Evolutionary conservation across 306 rosid genomes (phyloP).

Genomic region (Prunus armeniaca): DNA sequence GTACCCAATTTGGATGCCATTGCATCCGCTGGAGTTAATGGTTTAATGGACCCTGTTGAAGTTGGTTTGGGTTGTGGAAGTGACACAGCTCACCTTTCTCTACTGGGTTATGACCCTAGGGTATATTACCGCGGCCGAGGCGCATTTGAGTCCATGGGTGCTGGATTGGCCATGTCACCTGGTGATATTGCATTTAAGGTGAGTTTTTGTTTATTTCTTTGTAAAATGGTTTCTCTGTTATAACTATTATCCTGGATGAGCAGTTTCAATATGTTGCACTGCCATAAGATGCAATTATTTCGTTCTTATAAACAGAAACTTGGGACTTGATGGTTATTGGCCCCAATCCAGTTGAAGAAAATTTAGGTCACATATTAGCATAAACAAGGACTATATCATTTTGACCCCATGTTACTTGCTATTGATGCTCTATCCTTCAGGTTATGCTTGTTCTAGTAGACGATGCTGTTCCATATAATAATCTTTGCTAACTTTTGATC

Average conservation of each 20-base stretch:
- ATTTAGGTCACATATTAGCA: not conserved
- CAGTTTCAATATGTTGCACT: not conserved
- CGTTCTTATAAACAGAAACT: not conserved
- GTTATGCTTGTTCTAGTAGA: not conserved
- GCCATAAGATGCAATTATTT: too few species aligned
- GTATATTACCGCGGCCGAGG: conserved; percentile 93
- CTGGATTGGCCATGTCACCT: conserved; percentile 97
- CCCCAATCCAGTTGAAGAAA: not conserved
- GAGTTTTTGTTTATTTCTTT: conserved; percentile 8
- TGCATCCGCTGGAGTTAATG: conserved; percentile 89
- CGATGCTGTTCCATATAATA: conserved; percentile 7
- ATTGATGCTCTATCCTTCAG: not conserved
- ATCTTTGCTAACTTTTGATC: conserved; percentile 20
- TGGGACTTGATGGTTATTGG: not conserved
- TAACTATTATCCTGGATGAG: not conserved
- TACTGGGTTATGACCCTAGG: conserved; percentile 86
- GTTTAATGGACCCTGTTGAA: conserved; percentile 97
- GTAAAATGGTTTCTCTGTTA: not conserved
- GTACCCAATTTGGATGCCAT: conserved; percentile 76
- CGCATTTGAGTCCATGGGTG: conserved; percentile 98
- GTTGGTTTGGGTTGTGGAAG: conserved; percentile 98
- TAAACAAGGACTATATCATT: not conserved
- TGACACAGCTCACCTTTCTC: conserved; percentile 97
- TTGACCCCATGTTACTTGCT: not conserved
- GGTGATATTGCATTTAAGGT: conserved; percentile 99